Evolutionary conservation across 148 eudicot species (phyloP).

Genomic region (Talinum fruticosum): DNA sequence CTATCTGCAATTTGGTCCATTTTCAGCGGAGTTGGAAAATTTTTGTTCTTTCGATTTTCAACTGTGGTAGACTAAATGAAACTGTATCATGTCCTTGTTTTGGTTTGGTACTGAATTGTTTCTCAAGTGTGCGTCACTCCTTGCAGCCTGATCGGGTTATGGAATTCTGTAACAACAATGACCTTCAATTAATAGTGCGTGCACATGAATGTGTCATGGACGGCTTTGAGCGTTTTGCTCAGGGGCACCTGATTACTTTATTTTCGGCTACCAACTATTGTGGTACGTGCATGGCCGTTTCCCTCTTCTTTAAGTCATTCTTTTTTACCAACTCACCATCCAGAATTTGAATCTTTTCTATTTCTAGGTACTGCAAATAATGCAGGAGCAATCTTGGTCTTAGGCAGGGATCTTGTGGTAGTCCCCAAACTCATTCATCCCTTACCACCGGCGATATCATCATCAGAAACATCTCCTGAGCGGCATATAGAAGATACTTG

Average conservation of each 20-base stretch:
- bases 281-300: slow-evolving; percentile 42
- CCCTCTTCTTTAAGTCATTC: neutral
- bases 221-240: slow-evolving; percentile 99
- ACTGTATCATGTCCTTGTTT: neutral
- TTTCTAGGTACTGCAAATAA: slow-evolving; percentile 91
- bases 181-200: slow-evolving; percentile 93
- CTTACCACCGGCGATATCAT: slow-evolving; percentile 85
- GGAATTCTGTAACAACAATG: slow-evolving; percentile 97
- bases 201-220: slow-evolving; percentile 99
- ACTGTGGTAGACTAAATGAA: neutral
- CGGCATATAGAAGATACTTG: slow-evolving; percentile 95
- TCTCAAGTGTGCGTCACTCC: slow-evolving; percentile 6
- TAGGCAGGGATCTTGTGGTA: slow-evolving; percentile 97
- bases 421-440: slow-evolving; percentile 99
- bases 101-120: neutral
- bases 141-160: slow-evolving; percentile 98
- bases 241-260: slow-evolving; percentile 93
- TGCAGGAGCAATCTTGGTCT: slow-evolving; percentile 93
- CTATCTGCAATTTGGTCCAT: neutral
- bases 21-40: neutral
- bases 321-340: neutral
- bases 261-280: slow-evolving; percentile 99
- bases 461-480: slow-evolving; percentile 94
- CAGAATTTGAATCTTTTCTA: slow-evolving; percentile 14
- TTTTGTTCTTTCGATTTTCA: neutral